phyloP scores from a whole-genome alignment of 169 alveolate genomes.

The Plasmodium gonderi region DNA sequence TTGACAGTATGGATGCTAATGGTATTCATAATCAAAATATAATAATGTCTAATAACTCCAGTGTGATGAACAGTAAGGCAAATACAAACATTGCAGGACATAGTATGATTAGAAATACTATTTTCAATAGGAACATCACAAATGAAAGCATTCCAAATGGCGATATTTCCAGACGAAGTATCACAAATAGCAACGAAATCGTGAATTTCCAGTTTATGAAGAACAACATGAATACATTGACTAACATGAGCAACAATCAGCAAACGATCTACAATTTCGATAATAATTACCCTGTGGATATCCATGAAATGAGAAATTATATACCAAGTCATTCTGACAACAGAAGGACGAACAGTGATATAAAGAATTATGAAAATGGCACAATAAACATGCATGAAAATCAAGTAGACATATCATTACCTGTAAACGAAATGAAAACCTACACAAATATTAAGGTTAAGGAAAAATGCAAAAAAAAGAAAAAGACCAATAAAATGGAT shows the following conservation, averaged over 20 bases:
- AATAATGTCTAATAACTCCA: not conserved
- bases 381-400: not conserved
- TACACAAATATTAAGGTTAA: not conserved
- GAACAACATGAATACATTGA: not conserved
- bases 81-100: not conserved
- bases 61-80: not conserved
- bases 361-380: constrained; percentile 2
- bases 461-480: not conserved
- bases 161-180: not conserved
- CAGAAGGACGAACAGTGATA: not conserved
- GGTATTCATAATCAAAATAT: not conserved
- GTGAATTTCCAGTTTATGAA: not conserved
- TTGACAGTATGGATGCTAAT: not conserved
- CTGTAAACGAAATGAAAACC: not conserved
- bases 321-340: no score
- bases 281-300: not conserved
- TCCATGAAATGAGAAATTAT: not conserved
- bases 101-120: no score
- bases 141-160: not conserved
- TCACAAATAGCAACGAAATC: no score
- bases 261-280: not conserved
- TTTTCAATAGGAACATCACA: no score
- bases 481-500: not conserved
- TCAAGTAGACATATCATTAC: not conserved
- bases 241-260: constrained; percentile 2